Percentiles rank a stretch among this genome's conserved stretches.
Conservation (phyloP, 2,329 filamentous ascomycete species). For the Fusarium sp. region DNA sequence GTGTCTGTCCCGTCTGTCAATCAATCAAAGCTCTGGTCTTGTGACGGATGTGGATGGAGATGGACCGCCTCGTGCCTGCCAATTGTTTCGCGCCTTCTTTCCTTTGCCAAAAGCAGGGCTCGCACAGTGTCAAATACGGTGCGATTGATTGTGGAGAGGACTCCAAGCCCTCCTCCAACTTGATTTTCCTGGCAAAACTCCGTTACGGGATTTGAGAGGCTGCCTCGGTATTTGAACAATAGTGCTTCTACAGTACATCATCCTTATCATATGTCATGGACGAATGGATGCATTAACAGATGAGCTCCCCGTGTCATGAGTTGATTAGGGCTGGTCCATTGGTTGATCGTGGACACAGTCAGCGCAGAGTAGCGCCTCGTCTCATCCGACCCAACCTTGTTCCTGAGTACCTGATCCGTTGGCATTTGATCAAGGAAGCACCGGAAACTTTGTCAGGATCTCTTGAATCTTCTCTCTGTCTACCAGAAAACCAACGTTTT, state of each 20-base stretch:
- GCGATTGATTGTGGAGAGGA: constrained; percentile 36
- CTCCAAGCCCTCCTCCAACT: constrained; percentile 13
- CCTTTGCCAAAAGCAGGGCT: constrained; percentile 30
- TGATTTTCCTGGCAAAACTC: constrained; percentile 22
- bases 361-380: constrained; percentile 40
- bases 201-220: not conserved
- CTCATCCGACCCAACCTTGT: constrained; percentile 37
- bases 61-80: constrained; percentile 28
- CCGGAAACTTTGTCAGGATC: not conserved
- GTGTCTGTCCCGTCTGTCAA: constrained; percentile 6
- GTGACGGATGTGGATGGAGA: constrained; percentile 39
- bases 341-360: constrained; percentile 23
- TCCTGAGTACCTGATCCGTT: constrained; percentile 35
- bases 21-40: constrained; percentile 22
- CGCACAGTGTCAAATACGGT: constrained; percentile 34
- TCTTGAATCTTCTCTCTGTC: not conserved
- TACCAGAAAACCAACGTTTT: not conserved
- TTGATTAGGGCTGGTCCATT: constrained; percentile 11
- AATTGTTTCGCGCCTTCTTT: constrained; percentile 27
- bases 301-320: constrained; percentile 8
- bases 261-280: constrained; percentile 3
- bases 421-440: constrained; percentile 3
- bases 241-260: not conserved
- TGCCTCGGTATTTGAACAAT: not conserved
- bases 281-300: constrained; percentile 12